phyloP scores from a whole-genome alignment of 495 filamentous ascomycete genomes.

The Penicillium parvum region DNA sequence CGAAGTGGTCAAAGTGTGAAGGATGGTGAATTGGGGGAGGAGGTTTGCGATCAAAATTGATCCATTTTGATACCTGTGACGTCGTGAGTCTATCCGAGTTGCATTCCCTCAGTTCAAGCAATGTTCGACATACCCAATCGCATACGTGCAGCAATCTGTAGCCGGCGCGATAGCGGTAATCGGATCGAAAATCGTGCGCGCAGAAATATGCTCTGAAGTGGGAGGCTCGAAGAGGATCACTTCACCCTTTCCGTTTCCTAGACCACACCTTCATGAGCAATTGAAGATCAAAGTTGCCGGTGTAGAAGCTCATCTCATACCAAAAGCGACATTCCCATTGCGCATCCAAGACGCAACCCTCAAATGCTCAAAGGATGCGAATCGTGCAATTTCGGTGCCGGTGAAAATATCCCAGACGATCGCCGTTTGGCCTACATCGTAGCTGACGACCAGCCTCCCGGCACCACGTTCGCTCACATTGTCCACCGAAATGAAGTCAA shows the following conservation, averaged over 20 bases:
- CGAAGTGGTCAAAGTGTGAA: conserved; percentile 83
- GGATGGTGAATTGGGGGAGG: conserved; percentile 87
- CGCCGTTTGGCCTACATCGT: conserved; percentile 84
- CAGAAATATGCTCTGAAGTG: conserved; percentile 88
- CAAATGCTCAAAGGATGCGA: conserved; percentile 83
- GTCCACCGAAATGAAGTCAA: conserved; percentile 80
- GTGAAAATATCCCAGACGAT: conserved; percentile 97
- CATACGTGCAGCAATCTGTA: conserved; percentile 92
- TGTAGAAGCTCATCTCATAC: conserved; percentile 42
- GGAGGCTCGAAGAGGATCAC: conserved; percentile 92
- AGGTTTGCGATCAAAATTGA: conserved; percentile 87
- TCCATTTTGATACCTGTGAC: conserved; percentile 81
- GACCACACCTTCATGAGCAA: conserved; percentile 4
- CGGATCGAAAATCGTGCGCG: conserved; percentile 88
- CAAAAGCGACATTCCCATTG: conserved; percentile 96
- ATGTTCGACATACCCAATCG: conserved; percentile 70
- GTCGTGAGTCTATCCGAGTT: neutral
- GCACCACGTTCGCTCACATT: conserved; percentile 86
- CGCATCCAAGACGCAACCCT: conserved; percentile 90
- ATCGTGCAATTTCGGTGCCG: conserved; percentile 83
- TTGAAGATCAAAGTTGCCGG: neutral
- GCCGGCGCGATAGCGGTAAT: conserved; percentile 87
- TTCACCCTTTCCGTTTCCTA: conserved; percentile 86
- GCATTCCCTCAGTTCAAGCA: neutral
- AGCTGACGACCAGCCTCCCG: conserved; percentile 84